A percentile compares a stretch with the other conserved stretches of the same genome.
These are phyloP conservation scores for Aureobasidium pullulans DNA, from an alignment of 2,329 filamentous ascomycete species.

Conservation along the genomic window DNA sequence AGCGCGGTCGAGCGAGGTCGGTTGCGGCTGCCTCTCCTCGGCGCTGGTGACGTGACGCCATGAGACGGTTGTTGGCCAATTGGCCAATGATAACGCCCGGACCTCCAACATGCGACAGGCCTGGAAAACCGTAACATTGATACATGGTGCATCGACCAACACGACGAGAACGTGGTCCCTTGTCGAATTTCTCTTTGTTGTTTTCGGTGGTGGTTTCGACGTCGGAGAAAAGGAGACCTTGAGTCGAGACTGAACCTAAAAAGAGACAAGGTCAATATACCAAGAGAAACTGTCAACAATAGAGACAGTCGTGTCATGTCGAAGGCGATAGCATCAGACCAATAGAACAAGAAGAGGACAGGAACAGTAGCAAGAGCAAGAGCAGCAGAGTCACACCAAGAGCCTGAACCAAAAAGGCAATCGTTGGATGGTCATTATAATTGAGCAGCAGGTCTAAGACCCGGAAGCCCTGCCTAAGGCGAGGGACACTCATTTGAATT, in stretches of 20 bases:
- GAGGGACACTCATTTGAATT: conserved; percentile 20
- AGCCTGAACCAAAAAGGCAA: conserved; percentile 14
- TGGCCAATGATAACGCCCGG: conserved; percentile 1
- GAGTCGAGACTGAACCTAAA: conserved; percentile 7
- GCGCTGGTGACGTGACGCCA: background rate
- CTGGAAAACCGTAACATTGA: background rate
- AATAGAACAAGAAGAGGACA: background rate
- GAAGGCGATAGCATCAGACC: background rate
- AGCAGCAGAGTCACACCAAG: conserved; percentile 14
- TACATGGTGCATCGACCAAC: background rate
- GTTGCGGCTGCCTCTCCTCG: conserved; percentile 1
- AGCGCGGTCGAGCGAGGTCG: background rate
- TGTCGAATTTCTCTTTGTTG: background rate
- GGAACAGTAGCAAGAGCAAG: background rate
- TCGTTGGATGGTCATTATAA: conserved; percentile 17
- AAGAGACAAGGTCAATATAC: background rate
- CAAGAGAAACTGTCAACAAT: background rate
- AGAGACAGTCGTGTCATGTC: background rate
- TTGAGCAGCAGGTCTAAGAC: conserved; percentile 24
- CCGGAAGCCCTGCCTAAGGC: conserved; percentile 25
- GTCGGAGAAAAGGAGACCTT: background rate
- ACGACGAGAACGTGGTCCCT: conserved; percentile 4
- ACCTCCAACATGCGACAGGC: background rate
- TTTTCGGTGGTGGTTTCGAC: background rate
- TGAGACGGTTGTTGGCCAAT: background rate